Conservation (phyloP, 2,329 filamentous ascomycete species). For the Alternaria gaisen region DNA sequence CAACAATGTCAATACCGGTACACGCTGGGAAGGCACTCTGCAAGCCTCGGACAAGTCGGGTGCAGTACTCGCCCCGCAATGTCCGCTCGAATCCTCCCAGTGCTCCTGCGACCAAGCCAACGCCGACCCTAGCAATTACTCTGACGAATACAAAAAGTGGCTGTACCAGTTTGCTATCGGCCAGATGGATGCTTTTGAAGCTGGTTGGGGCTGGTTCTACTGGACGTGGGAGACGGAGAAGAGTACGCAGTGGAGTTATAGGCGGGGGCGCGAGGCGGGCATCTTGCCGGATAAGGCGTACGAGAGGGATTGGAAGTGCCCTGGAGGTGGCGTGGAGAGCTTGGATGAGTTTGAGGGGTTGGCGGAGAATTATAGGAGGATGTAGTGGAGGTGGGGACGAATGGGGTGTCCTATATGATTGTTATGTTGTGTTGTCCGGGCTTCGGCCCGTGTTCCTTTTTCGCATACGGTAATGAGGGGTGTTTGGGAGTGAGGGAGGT, state of each 20-base stretch:
- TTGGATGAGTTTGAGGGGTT: conserved; percentile 56
- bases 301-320: conserved; percentile 56
- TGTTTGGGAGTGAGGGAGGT: background rate
- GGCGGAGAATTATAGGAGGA: conserved; percentile 54
- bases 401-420: background rate
- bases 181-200: conserved; percentile 94
- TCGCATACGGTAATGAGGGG: conserved; percentile 1
- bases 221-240: conserved; percentile 97
- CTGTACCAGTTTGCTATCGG: conserved; percentile 90
- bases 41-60: conserved; percentile 70
- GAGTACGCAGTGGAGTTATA: conserved; percentile 91
- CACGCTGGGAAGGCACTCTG: conserved; percentile 90
- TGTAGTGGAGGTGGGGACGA: background rate
- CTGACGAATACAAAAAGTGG: conserved; percentile 80
- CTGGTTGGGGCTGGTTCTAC: conserved; percentile 97
- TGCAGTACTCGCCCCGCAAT: conserved; percentile 74
- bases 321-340: conserved; percentile 27
- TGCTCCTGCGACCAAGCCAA: conserved; percentile 84
- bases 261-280: conserved; percentile 77
- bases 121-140: conserved; percentile 73
- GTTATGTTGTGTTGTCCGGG: background rate
- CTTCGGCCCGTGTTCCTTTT: background rate
- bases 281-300: conserved; percentile 71
- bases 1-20: conserved; percentile 89
- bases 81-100: conserved; percentile 67